phyloP scores from a whole-genome alignment of 78 protist genomes.

The Isochrysis galbana region DNA sequence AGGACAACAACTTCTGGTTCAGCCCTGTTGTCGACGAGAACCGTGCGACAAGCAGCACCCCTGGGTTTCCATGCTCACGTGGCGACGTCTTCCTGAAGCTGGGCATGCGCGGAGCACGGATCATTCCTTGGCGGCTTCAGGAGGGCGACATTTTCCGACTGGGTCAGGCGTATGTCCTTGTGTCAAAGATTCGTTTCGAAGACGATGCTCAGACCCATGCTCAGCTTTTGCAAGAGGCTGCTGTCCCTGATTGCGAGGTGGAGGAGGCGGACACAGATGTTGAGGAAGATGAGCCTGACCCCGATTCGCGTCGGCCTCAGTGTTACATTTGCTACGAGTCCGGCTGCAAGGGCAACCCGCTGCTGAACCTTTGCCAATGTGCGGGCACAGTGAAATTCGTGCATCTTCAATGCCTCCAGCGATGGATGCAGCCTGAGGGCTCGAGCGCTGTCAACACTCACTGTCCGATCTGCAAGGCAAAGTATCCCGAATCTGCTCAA shows the following conservation, averaged over 20 bases:
- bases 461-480: slow-evolving; percentile 7
- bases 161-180: slow-evolving; percentile 19
- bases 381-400: neutral
- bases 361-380: slow-evolving; percentile 1
- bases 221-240: neutral
- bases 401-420: neutral
- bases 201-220: neutral
- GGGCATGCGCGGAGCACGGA: slow-evolving; percentile 18
- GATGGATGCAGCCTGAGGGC: slow-evolving; percentile 16
- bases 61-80: neutral
- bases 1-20: neutral
- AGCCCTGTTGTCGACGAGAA: neutral
- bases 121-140: neutral
- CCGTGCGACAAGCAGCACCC: neutral
- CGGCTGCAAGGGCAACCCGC: neutral
- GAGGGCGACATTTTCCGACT: slow-evolving; percentile 26
- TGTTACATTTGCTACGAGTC: slow-evolving; percentile 7
- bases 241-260: neutral
- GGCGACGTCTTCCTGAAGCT: slow-evolving; percentile 9
- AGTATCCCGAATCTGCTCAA: neutral
- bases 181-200: neutral
- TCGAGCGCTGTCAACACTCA: neutral
- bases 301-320: neutral
- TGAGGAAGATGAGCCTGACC: neutral
- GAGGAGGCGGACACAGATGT: neutral